Conservation (phyloP, 2,329 filamentous ascomycete species). For the Rachicladosporium sp. region DNA sequence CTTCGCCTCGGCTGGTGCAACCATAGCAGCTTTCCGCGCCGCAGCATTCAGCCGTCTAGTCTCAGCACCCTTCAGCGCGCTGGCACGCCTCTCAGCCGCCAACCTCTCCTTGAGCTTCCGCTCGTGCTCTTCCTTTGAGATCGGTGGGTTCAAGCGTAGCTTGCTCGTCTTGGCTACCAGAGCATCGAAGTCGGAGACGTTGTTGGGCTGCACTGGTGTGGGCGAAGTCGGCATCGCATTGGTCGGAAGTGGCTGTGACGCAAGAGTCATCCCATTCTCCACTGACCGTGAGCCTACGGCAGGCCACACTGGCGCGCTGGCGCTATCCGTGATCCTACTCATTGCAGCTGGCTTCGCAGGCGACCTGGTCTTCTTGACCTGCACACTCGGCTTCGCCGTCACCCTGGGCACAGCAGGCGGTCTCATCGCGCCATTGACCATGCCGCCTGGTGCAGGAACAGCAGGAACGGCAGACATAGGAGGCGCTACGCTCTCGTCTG, state of each 20-base stretch:
- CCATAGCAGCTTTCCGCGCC: conserved; percentile 17
- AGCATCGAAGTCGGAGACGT: no score
- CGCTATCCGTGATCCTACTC: not conserved
- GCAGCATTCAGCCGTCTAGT: conserved; percentile 21
- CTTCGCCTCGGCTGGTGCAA: not conserved
- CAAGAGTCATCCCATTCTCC: no score
- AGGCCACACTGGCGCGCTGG: conserved; percentile 25
- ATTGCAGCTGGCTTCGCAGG: conserved; percentile 8
- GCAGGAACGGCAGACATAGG: conserved; percentile 5
- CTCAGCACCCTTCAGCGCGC: conserved; percentile 22
- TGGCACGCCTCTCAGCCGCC: conserved; percentile 28
- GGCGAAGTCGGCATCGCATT: no score
- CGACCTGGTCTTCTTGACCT: conserved; percentile 18
- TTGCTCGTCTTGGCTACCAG: no score
- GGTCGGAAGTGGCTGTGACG: no score
- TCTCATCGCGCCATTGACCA: conserved; percentile 18
- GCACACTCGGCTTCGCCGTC: not conserved
- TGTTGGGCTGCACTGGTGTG: no score
- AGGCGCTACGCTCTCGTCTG: no score
- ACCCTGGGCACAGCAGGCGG: conserved; percentile 13
- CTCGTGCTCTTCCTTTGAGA: conserved; percentile 40
- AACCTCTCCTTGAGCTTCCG: conserved; percentile 26
- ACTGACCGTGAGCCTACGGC: conserved; percentile 21
- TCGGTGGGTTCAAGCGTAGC: no score
- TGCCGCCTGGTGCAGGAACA: not conserved